Evolutionary conservation across 371 early-diverging fungal species (phyloP).

Genomic region (Capniomyces stellatus): DNA sequence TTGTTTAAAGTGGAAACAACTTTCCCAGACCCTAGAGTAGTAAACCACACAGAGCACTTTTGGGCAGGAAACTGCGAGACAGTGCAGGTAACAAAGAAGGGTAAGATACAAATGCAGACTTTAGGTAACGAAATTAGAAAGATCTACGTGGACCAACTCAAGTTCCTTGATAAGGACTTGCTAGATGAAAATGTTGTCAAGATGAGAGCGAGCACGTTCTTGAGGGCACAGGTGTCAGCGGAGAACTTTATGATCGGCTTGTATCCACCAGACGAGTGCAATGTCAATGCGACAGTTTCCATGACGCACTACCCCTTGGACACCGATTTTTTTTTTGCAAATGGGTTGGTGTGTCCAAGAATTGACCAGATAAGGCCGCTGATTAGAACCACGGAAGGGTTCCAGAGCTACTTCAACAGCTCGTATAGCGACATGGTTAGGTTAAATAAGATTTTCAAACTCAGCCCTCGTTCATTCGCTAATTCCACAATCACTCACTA

Average conservation of each 20-base stretch:
- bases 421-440: not conserved
- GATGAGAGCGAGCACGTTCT: slow-evolving; percentile 16
- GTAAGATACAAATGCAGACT: slow-evolving; percentile 28
- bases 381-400: slow-evolving; percentile 10
- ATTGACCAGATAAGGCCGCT: slow-evolving; percentile 7
- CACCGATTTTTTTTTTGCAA: slow-evolving; percentile 29
- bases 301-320: slow-evolving; percentile 26
- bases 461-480: not conserved
- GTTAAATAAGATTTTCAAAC: not conserved
- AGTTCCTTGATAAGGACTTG: slow-evolving; percentile 15
- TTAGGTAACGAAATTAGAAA: slow-evolving; percentile 28
- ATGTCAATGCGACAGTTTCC: slow-evolving; percentile 8
- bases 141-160: slow-evolving; percentile 32
- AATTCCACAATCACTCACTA: not conserved
- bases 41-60: not conserved
- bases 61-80: slow-evolving; percentile 22
- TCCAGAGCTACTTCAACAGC: slow-evolving; percentile 17
- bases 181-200: slow-evolving; percentile 4
- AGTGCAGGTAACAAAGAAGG: slow-evolving; percentile 31
- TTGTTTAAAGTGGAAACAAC: not conserved
- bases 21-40: not conserved
- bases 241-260: slow-evolving; percentile 29
- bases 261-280: slow-evolving; percentile 17
- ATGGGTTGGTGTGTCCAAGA: slow-evolving; percentile 24
- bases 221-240: slow-evolving; percentile 10